Percentiles rank a stretch among this genome's conserved stretches.
phyloP scores from a whole-genome alignment of 164 flowering plant species.

The Malania oleifera region DNA sequence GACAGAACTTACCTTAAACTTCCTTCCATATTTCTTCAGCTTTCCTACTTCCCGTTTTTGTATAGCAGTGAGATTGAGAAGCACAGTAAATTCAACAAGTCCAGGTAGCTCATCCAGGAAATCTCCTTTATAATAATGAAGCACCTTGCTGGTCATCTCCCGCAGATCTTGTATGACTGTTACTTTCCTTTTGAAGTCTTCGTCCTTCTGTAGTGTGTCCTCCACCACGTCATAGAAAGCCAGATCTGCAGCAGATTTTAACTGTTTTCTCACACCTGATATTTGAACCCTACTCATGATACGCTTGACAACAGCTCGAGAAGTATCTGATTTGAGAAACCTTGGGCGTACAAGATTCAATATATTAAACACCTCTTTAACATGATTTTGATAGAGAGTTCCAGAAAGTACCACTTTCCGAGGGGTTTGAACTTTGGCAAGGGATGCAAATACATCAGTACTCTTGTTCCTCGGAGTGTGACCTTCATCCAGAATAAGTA shows the following conservation, averaged over 20 bases:
- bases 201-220: slow-evolving; percentile 61
- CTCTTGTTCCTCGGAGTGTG: slow-evolving; percentile 84
- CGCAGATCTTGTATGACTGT: slow-evolving; percentile 74
- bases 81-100: slow-evolving; percentile 68
- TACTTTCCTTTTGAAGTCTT: slow-evolving; percentile 46
- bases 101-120: slow-evolving; percentile 90
- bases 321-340: slow-evolving; percentile 48
- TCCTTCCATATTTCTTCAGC: slow-evolving; percentile 31
- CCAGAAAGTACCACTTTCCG: slow-evolving; percentile 93
- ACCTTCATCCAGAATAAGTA: slow-evolving; percentile 89
- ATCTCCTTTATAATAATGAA: slow-evolving; percentile 90
- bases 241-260: slow-evolving; percentile 28
- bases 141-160: slow-evolving; percentile 73
- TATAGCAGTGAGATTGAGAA: slow-evolving; percentile 42
- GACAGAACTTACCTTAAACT: slow-evolving; percentile 51
- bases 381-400: slow-evolving; percentile 88
- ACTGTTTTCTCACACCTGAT: slow-evolving; percentile 35
- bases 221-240: slow-evolving; percentile 74
- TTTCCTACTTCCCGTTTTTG: slow-evolving; percentile 43
- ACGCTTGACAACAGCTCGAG: slow-evolving; percentile 46
- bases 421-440: slow-evolving; percentile 62
- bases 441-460: slow-evolving; percentile 61
- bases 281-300: slow-evolving; percentile 55
- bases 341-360: slow-evolving; percentile 85
- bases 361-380: slow-evolving; percentile 84